Conservation (phyloP, 768 basidiomycete species). For the Lentinula boryana region DNA sequence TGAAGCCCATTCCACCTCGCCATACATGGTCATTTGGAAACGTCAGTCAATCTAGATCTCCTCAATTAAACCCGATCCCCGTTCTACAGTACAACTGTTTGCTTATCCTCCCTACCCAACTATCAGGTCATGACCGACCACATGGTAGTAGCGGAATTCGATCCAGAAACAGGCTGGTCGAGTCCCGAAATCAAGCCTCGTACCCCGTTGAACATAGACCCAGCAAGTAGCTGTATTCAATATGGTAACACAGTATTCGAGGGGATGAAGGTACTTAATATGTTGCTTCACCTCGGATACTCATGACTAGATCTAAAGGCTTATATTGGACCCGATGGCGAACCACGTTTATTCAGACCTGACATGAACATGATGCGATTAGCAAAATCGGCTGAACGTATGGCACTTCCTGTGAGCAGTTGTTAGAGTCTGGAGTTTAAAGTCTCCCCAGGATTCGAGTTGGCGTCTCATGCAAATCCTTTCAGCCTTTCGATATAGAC, state of each 20-base stretch:
- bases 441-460: too few relatives aligned
- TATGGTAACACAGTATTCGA: constrained; percentile 86
- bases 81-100: too few relatives aligned
- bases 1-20: constrained; percentile 1
- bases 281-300: neutral
- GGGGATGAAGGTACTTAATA: constrained; percentile 58
- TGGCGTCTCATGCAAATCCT: neutral
- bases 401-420: constrained; percentile 45
- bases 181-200: constrained; percentile 72
- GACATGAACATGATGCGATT: constrained; percentile 83
- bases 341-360: constrained; percentile 75
- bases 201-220: constrained; percentile 62
- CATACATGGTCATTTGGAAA: neutral
- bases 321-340: constrained; percentile 65
- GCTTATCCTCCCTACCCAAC: too few relatives aligned
- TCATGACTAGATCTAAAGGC: constrained; percentile 34
- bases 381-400: constrained; percentile 57
- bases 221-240: constrained; percentile 72
- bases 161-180: constrained; percentile 62
- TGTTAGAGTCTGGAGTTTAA: neutral
- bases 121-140: constrained; percentile 64
- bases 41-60: neutral
- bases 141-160: constrained; percentile 66
- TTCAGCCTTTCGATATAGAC: constrained; percentile 64
- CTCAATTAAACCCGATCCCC: neutral